phyloP scores from a whole-genome alignment of 2,329 filamentous ascomycete species.

The Apiospora kogelbergensis region DNA sequence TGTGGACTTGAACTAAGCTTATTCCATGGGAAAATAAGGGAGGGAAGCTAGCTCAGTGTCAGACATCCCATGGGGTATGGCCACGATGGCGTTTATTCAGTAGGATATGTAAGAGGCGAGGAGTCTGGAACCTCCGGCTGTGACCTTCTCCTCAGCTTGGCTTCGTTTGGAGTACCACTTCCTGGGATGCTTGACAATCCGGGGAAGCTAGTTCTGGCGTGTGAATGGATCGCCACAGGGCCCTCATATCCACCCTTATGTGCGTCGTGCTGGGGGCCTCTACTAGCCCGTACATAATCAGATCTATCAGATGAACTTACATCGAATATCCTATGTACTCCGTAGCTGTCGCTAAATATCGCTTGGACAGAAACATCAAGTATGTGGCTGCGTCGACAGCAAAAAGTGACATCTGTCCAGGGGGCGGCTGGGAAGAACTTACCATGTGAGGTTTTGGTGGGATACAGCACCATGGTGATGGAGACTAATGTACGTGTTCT shows the following conservation, averaged over 20 bases:
- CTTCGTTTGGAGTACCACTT: background rate
- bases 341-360: background rate
- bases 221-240: background rate
- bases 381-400: background rate
- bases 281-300: background rate
- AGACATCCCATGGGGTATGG: background rate
- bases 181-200: background rate
- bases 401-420: background rate
- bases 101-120: background rate
- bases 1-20: background rate
- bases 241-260: background rate
- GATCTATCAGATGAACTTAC: background rate
- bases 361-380: background rate
- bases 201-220: background rate
- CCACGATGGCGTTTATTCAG: background rate
- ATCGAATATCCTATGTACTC: background rate
- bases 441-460: background rate
- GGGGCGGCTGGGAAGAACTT: background rate
- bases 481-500: background rate
- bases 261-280: background rate
- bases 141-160: constrained; percentile 2
- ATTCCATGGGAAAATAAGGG: background rate
- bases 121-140: background rate
- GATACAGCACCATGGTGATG: background rate
- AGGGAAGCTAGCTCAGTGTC: background rate